Conservation (phyloP, 495 filamentous ascomycete genomes). For the Diplogelasinospora grovesii region DNA sequence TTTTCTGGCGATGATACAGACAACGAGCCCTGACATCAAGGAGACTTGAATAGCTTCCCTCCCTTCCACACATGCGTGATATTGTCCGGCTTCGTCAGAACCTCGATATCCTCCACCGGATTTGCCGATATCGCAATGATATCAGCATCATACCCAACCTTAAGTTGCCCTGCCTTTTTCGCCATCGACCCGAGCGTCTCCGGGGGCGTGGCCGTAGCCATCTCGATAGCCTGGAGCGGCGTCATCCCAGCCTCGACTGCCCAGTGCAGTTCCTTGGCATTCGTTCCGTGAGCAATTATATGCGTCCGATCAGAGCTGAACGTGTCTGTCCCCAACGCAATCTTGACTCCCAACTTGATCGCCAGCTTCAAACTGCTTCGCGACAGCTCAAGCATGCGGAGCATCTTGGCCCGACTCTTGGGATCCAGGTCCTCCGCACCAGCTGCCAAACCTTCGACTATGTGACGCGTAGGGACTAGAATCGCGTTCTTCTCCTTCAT, state of each 20-base stretch:
- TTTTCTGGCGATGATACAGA: too few species aligned
- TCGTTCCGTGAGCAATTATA: conserved; percentile 27
- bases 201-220: conserved; percentile 45
- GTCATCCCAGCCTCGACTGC: conserved; percentile 46
- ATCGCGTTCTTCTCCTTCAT: conserved; percentile 41
- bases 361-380: conserved; percentile 22
- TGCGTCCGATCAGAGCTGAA: conserved; percentile 1
- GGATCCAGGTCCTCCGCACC: conserved; percentile 24
- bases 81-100: conserved; percentile 34
- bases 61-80: conserved; percentile 44
- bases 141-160: conserved; percentile 44
- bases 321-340: conserved; percentile 43
- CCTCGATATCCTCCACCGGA: conserved; percentile 40
- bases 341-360: conserved; percentile 28
- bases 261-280: conserved; percentile 41
- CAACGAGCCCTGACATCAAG: too few species aligned
- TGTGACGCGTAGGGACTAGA: conserved; percentile 38
- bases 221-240: conserved; percentile 46
- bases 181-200: conserved; percentile 38
- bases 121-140: conserved; percentile 38
- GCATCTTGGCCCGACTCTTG: conserved; percentile 36
- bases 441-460: conserved; percentile 31
- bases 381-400: conserved; percentile 12
- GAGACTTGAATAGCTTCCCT: conserved; percentile 37
- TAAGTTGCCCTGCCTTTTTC: conserved; percentile 42